Evolutionary conservation across 176 grass and related monocot species (phyloP), one percentile per base, ranked within the genome.

Genomic region (Oryza nivara): DNA sequence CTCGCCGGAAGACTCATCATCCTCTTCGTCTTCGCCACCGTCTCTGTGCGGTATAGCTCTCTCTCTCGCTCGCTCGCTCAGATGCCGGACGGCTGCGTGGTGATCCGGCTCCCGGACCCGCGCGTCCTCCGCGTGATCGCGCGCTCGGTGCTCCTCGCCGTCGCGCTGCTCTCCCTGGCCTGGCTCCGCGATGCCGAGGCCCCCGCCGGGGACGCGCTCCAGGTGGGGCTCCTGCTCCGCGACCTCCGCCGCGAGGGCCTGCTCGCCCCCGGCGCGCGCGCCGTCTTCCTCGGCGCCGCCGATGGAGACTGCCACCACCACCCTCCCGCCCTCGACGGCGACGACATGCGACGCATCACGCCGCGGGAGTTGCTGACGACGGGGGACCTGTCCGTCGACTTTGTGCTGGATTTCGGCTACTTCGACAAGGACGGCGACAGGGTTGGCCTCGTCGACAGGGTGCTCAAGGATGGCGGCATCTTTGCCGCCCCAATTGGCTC

Each of bases 391-490:
- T 93, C 94, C 3, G 85, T 97, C 40, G 87, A 97, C 83, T 76
- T 97, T 11, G 71, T 91, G 36, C 70, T 97, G 32, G 89, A 90
- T 80, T 56, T 82, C 15, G 82, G 87, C 19, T 81, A 65, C 54
- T 86, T 97, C 73, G n/a, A 35, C 63, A 77, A 85, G 20, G 61
- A 54, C 35, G 82, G 72, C 11, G 84, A 88, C 80, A 87, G 71
- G 67, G 65, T 91, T 3, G 69, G 51, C 47, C 85, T 92, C 23
- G 72, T 83, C 43, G 91, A 96, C 48, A 84, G 91, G 54, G 89
- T 91, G 60, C 86, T 97, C 73, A 93, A 80, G 76, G 32, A 88
- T 23, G 91, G 94, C 13, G 91, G 94, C 82, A 71, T 97, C 58
- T 68, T 87, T 1, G 82, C 80, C 0, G 56, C 68, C 34, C 77